Conservation (phyloP, 2,329 filamentous ascomycete genomes). For the Trichoderma sp. region DNA sequence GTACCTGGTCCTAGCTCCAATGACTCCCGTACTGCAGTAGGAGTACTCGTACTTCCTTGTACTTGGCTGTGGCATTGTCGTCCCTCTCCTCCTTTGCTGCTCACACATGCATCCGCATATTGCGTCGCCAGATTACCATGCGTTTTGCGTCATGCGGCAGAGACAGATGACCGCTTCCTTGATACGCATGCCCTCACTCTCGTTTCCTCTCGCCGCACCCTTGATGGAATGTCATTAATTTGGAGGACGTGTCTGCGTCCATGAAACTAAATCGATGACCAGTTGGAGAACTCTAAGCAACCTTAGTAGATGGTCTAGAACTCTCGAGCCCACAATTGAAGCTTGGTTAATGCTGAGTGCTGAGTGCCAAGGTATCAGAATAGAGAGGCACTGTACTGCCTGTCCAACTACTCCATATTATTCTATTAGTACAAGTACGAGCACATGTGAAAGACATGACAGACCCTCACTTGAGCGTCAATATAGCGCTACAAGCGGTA, state of each 20-base stretch:
- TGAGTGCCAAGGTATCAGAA: neutral
- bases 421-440: neutral
- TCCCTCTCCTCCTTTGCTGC: neutral
- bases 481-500: neutral
- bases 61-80: neutral
- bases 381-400: neutral
- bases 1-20: slow-evolving; percentile 1
- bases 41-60: neutral
- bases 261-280: slow-evolving; percentile 5
- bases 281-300: slow-evolving; percentile 8
- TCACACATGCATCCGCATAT: slow-evolving; percentile 1
- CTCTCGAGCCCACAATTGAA: slow-evolving; percentile 8
- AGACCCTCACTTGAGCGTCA: neutral
- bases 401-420: slow-evolving; percentile 1
- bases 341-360: neutral
- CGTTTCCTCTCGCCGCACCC: neutral
- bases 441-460: neutral
- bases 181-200: neutral
- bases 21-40: neutral
- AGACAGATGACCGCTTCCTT: neutral
- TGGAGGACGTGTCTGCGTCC: neutral
- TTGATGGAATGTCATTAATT: neutral
- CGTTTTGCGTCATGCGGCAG: slow-evolving; percentile 12
- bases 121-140: slow-evolving; percentile 3
- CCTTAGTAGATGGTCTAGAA: slow-evolving; percentile 10